Percentiles rank a stretch among this genome's conserved stretches.
Conservation (phyloP, 495 filamentous ascomycete genomes). For the Penicillium pancosmium region DNA sequence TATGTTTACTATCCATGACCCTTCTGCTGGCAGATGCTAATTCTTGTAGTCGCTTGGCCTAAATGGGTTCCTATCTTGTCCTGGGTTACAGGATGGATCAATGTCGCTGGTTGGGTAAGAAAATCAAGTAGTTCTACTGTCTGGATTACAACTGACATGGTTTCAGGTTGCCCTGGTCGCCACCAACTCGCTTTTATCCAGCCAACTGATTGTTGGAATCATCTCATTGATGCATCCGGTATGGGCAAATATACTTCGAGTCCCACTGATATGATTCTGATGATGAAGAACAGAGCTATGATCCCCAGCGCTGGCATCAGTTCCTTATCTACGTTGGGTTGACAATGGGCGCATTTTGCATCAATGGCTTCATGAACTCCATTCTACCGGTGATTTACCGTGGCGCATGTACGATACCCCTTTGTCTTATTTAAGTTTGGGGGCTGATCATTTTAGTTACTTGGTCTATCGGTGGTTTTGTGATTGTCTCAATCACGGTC, state of each 20-base stretch:
- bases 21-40: not conserved
- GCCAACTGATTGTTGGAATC: slow-evolving; percentile 58
- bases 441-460: slow-evolving; percentile 40
- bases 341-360: slow-evolving; percentile 58
- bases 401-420: slow-evolving; percentile 34
- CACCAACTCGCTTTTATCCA: slow-evolving; percentile 50
- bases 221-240: slow-evolving; percentile 56
- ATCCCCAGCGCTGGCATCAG: slow-evolving; percentile 63
- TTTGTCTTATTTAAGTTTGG: not conserved
- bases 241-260: slow-evolving; percentile 11
- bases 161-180: slow-evolving; percentile 57
- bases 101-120: slow-evolving; percentile 68
- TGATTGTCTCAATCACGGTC: slow-evolving; percentile 65
- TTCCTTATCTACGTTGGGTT: slow-evolving; percentile 70
- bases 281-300: slow-evolving; percentile 38
- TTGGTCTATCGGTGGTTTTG: slow-evolving; percentile 67
- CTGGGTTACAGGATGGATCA: slow-evolving; percentile 76
- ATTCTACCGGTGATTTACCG: slow-evolving; percentile 66
- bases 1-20: slow-evolving; percentile 18
- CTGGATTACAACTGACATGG: not conserved
- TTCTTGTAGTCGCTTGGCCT: slow-evolving; percentile 48
- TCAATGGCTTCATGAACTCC: slow-evolving; percentile 68
- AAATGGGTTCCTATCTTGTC: slow-evolving; percentile 61
- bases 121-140: not conserved
- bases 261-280: slow-evolving; percentile 6